These are phyloP conservation scores for Globisporangium recalcitrans DNA, from an alignment of 352 stramenopile genomes.

Conservation along the genomic window DNA sequence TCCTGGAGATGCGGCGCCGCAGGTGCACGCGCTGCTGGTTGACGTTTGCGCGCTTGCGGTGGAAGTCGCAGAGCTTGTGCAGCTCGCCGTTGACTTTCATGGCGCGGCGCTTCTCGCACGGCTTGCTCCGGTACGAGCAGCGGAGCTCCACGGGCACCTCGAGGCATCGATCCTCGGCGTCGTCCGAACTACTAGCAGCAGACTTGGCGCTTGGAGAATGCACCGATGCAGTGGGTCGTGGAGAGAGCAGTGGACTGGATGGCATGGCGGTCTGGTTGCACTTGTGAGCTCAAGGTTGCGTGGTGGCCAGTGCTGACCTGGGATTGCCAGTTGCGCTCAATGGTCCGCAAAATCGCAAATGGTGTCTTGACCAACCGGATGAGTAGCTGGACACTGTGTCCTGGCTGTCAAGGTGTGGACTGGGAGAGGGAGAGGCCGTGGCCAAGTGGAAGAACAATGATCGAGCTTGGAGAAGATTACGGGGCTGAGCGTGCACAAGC, in stretches of 20 bases:
- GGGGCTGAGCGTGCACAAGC: background rate
- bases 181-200: background rate
- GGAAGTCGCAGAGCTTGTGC: constrained; percentile 39
- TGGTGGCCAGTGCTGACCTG: background rate
- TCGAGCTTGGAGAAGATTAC: background rate
- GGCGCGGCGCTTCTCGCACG: constrained; percentile 28
- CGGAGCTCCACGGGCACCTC: constrained; percentile 8
- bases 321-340: too few species aligned
- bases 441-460: background rate
- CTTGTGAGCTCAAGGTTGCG: background rate
- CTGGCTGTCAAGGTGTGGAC: background rate
- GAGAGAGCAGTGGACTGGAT: background rate
- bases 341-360: background rate
- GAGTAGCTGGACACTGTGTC: background rate
- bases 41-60: constrained; percentile 39
- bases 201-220: background rate
- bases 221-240: background rate
- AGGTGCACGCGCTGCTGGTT: constrained; percentile 40
- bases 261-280: background rate
- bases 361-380: background rate
- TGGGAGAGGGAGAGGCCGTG: background rate
- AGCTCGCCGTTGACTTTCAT: constrained; percentile 40
- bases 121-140: constrained; percentile 35
- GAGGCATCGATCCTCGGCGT: background rate
- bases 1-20: constrained; percentile 18